Conservation (phyloP, 2,329 filamentous ascomycete species). For the Hypoxylon sp. region DNA sequence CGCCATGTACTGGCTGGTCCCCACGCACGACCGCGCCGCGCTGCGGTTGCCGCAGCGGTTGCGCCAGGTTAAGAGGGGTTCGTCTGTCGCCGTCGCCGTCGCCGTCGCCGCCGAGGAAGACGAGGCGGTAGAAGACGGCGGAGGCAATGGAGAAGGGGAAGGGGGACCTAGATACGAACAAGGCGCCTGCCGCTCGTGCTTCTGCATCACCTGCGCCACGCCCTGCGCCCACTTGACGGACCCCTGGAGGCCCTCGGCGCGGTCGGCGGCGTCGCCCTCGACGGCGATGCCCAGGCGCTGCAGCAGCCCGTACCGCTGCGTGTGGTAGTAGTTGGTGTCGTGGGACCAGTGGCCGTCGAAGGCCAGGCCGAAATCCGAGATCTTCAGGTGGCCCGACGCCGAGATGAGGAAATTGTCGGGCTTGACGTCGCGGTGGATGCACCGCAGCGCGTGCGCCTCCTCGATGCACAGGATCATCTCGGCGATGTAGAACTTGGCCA, state of each 20-base stretch:
- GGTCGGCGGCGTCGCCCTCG: slow-evolving; percentile 79
- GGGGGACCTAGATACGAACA: too few species aligned
- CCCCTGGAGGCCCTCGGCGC: slow-evolving; percentile 52
- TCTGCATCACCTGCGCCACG: slow-evolving; percentile 54
- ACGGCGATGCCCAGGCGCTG: slow-evolving; percentile 80
- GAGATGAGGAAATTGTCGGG: slow-evolving; percentile 97
- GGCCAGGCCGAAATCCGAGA: slow-evolving; percentile 94
- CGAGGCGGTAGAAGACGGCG: not conserved
- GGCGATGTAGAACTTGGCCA: slow-evolving; percentile 87
- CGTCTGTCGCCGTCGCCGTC: slow-evolving; percentile 45
- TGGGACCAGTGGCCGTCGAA: slow-evolving; percentile 97
- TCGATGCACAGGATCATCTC: slow-evolving; percentile 98
- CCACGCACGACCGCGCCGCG: slow-evolving; percentile 86
- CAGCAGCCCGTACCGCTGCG: slow-evolving; percentile 82
- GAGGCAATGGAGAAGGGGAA: too few species aligned
- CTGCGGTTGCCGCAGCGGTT: slow-evolving; percentile 75
- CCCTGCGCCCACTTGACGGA: slow-evolving; percentile 56
- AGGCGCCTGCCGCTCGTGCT: slow-evolving; percentile 52
- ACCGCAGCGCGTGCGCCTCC: slow-evolving; percentile 86
- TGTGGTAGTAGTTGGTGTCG: slow-evolving; percentile 86
- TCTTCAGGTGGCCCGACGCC: slow-evolving; percentile 88
- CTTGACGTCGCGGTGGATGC: slow-evolving; percentile 96
- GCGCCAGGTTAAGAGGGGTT: slow-evolving; percentile 75
- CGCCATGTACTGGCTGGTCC: slow-evolving; percentile 98
- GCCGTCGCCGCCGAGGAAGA: too few species aligned